A percentile compares a stretch with the other conserved stretches of the same genome.
phyloP scores from a whole-genome alignment of 345 rosid genomes.

The Moricandia arvensis region DNA sequence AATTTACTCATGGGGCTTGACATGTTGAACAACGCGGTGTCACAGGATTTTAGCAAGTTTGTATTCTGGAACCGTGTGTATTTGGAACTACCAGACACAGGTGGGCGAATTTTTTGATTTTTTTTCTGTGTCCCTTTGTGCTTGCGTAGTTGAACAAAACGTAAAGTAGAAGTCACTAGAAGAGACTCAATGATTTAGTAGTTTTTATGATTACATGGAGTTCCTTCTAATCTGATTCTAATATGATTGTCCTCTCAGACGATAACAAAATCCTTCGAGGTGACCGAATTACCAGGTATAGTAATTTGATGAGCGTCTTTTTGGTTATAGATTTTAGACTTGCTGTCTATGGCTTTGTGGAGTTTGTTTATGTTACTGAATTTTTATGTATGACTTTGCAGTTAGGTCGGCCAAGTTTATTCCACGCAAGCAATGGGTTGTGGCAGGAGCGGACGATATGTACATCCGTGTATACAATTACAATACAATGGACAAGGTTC shows the following conservation, averaged over 20 bases:
- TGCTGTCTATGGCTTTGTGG: too few species aligned
- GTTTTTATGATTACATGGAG: neutral
- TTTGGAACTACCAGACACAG: constrained; percentile 89
- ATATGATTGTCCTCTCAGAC: neutral
- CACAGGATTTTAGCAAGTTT: constrained; percentile 68
- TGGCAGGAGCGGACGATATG: too few species aligned
- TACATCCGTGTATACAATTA: too few species aligned
- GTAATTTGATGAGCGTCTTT: neutral
- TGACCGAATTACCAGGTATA: constrained; percentile 48
- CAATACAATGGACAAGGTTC: too few species aligned
- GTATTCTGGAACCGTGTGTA: constrained; percentile 64
- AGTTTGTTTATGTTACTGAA: too few species aligned
- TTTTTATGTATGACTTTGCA: too few species aligned
- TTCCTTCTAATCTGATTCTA: too few species aligned
- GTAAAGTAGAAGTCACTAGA: neutral
- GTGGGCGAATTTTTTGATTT: constrained; percentile 40
- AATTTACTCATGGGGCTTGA: neutral
- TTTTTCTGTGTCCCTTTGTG: neutral
- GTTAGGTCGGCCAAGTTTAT: too few species aligned
- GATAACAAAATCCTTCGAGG: constrained; percentile 88
- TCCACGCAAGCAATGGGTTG: too few species aligned
- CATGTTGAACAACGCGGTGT: neutral
- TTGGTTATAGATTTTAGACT: neutral
- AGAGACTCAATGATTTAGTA: neutral
- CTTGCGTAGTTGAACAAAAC: too few species aligned